Evolutionary conservation across 2,329 filamentous ascomycete species (phyloP).

Genomic region (Chaetomiaceae sp.): DNA sequence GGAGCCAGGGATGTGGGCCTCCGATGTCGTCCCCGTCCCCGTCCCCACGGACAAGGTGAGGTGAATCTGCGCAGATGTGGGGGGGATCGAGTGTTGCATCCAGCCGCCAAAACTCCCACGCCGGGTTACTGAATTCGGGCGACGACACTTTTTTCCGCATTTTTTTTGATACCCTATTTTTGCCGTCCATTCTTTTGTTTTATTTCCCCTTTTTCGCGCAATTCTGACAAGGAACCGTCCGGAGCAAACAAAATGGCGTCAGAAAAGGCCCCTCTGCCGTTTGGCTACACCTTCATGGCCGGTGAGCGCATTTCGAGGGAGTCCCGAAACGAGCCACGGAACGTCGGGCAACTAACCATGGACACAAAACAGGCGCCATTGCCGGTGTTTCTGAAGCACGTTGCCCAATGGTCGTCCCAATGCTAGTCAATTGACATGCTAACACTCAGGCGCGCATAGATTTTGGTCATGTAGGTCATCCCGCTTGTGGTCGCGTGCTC

Average conservation of each 20-base stretch:
- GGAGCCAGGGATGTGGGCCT: constrained; percentile 10
- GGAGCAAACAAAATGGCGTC: constrained; percentile 22
- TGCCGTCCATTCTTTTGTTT: constrained; percentile 2
- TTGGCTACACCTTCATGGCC: constrained; percentile 29
- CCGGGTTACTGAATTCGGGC: neutral
- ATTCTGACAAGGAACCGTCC: neutral
- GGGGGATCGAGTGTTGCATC: constrained; percentile 1
- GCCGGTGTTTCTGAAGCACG: constrained; percentile 95
- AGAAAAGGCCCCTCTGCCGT: constrained; percentile 27
- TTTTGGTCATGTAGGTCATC: constrained; percentile 71
- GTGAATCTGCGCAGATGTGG: constrained; percentile 11
- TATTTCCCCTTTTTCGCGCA: neutral
- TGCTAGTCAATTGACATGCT: constrained; percentile 25
- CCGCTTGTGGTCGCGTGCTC: constrained; percentile 25
- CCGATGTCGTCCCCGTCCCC: constrained; percentile 23
- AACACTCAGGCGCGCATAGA: constrained; percentile 49
- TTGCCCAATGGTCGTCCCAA: constrained; percentile 24
- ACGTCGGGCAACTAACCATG: constrained; percentile 28
- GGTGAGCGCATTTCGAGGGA: constrained; percentile 20
- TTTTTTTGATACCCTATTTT: constrained; percentile 8
- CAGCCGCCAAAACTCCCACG: constrained; percentile 2
- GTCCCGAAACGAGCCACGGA: constrained; percentile 29
- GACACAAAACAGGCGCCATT: constrained; percentile 65
- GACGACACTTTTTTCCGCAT: neutral
- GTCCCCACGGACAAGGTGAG: constrained; percentile 8